Evolutionary conservation across 257 asterid species (phyloP), one percentile per base, ranked within the genome.

Genomic region (Gentiana dahurica): DNA sequence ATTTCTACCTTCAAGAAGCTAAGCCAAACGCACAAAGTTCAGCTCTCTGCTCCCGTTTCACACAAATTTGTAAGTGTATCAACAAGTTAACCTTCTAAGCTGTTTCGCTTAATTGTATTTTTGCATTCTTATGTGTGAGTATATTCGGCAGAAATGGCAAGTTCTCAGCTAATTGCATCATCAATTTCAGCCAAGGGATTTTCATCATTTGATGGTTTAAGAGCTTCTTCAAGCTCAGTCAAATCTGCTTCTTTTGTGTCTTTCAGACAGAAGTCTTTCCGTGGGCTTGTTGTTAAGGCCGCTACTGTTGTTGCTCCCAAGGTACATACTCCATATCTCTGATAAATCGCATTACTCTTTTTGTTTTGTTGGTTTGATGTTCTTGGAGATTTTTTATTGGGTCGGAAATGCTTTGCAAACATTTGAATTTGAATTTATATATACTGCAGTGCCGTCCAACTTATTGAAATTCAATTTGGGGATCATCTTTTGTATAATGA

Each of bases 301-400:
- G 88, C 97, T 41, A 78, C 97, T 0, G 74, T 79, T 43, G 93
- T 88, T 59, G 84, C 98, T 10, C 97, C 98, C 34, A 92, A 92
- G 97, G 98, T 90, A 59, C 4, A 4, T 41, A 5, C 10, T 41
- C 10, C 2, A 41, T 41, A 41, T 41, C 46, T 41, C 46, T 5
- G 46, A 41, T 41, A 4, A 41, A 10, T 41, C 9, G 3, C 46
- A 5, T 41, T 4, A 41, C 9, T 41, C 46, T 2, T 41, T 41
- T 41, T 7, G 46, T 7, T 41, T 41, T 24, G 24, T 4, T 41
- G 46, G 9, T 41, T 41, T 41, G 46, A 41, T 41, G 46, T 41
- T 41, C 9, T 10, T 41, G 46, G 46, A 41, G 46, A 5, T 41
- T 7, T 7, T 4, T 41, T 41, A 41, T 41, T 41, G 9, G 46